Evolutionary conservation across 306 rosid genomes (phyloP).

Genomic region (Casuarina glauca): DNA sequence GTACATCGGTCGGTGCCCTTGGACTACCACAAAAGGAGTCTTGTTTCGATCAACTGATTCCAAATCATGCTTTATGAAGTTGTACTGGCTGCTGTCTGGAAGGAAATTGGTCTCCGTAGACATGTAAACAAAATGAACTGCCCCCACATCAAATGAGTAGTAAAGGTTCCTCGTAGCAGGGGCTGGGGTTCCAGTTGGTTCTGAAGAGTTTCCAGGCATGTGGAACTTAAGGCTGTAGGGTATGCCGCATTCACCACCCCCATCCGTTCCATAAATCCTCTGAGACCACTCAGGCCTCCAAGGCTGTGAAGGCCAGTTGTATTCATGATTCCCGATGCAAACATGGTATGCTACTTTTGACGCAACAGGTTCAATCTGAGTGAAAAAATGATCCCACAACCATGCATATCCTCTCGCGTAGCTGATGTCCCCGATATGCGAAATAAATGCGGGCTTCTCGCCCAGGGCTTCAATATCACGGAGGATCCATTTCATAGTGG

Average conservation of each 20-base stretch:
- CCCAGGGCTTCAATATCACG: conserved; percentile 86
- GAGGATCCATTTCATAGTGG: conserved; percentile 84
- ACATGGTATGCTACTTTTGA: conserved; percentile 80
- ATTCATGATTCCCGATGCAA: conserved; percentile 90
- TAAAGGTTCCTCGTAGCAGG: conserved; percentile 72
- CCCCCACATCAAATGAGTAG: conserved; percentile 84
- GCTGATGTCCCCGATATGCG: conserved; percentile 93
- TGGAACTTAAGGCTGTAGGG: conserved; percentile 84
- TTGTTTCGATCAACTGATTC: conserved; percentile 67
- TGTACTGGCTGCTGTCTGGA: conserved; percentile 62
- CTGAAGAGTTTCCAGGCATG: conserved; percentile 95
- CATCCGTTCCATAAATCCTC: conserved; percentile 63
- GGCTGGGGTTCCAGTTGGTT: conserved; percentile 63
- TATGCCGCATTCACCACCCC: conserved; percentile 97
- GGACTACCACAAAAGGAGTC: conserved; percentile 78
- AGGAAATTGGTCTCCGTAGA: conserved; percentile 93
- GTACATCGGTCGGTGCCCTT: conserved; percentile 96
- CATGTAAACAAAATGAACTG: conserved; percentile 75
- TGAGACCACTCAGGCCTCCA: conserved; percentile 79
- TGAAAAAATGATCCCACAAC: conserved; percentile 88
- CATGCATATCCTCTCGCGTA: conserved; percentile 92
- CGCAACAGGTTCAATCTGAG: conserved; percentile 75
- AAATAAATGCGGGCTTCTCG: conserved; percentile 73
- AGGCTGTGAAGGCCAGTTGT: conserved; percentile 86
- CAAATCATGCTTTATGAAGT: conserved; percentile 75